phyloP scores from a whole-genome alignment of 2,329 filamentous ascomycete species.

The Clonostachys byssicola region DNA sequence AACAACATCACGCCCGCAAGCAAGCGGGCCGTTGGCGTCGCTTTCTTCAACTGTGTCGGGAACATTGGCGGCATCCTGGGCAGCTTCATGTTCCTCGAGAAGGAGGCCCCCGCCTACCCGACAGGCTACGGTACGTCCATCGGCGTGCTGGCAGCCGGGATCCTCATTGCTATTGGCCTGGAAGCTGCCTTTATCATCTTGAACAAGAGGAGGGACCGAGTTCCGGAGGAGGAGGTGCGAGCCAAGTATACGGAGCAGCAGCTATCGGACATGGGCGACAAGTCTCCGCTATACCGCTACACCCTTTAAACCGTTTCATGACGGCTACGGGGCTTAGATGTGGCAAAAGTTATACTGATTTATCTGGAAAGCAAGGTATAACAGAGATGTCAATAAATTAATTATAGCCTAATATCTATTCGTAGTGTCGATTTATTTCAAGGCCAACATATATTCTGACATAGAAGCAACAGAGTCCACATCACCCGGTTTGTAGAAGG shows the following conservation, averaged over 20 bases:
- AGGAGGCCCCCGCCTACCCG: constrained; percentile 13
- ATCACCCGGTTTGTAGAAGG: too few species aligned
- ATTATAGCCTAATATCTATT: too few species aligned
- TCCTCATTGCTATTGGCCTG: constrained; percentile 11
- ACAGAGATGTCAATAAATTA: too few species aligned
- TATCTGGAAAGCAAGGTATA: too few species aligned
- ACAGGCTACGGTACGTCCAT: constrained; percentile 21
- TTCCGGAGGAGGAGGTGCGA: constrained; percentile 11
- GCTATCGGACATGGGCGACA: constrained; percentile 9
- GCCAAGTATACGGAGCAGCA: constrained; percentile 8
- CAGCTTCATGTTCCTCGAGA: constrained; percentile 3
- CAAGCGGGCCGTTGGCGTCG: constrained; percentile 65
- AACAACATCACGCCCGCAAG: constrained; percentile 68
- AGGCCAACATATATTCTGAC: too few species aligned
- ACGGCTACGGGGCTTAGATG: too few species aligned
- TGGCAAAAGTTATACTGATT: too few species aligned
- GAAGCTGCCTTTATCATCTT: constrained; percentile 14
- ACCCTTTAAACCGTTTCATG: constrained; percentile 4
- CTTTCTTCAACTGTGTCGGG: constrained; percentile 23
- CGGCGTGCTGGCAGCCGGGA: constrained; percentile 12
- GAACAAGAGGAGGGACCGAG: constrained; percentile 10
- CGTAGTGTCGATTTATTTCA: too few species aligned
- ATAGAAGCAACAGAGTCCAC: too few species aligned
- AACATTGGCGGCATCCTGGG: constrained; percentile 18
- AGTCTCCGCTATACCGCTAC: constrained; percentile 10